These are phyloP conservation scores for Tolypocladium nubicola DNA, from an alignment of 2,329 filamentous ascomycete genomes.

Conservation along the genomic window DNA sequence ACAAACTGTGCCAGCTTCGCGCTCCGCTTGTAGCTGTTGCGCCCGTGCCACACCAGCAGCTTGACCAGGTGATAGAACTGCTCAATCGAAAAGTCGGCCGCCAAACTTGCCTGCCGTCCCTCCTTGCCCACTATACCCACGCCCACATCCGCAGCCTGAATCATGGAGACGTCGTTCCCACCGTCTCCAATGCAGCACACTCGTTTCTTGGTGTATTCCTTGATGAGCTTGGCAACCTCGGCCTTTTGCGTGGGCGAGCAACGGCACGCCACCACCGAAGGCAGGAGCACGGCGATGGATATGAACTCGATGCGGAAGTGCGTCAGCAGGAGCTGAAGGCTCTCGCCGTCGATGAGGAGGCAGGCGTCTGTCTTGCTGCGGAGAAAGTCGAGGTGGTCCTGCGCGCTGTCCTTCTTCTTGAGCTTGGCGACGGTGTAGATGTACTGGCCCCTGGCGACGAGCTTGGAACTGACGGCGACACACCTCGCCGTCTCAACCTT, in stretches of 20 bases:
- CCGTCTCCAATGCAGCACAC: constrained; percentile 97
- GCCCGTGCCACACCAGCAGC: constrained; percentile 95
- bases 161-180: constrained; percentile 98
- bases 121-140: constrained; percentile 98
- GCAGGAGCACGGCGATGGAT: constrained; percentile 73
- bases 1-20: constrained; percentile 97
- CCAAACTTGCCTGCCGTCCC: constrained; percentile 85
- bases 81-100: constrained; percentile 92
- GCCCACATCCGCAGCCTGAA: constrained; percentile 94
- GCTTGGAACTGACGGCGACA: constrained; percentile 87
- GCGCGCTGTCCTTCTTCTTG: constrained; percentile 71
- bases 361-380: constrained; percentile 79
- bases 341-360: constrained; percentile 90
- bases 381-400: constrained; percentile 81
- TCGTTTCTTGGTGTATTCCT: constrained; percentile 83
- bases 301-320: constrained; percentile 82
- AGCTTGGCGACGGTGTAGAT: constrained; percentile 89
- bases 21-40: constrained; percentile 92
- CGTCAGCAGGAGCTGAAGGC: constrained; percentile 69
- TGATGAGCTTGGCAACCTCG: constrained; percentile 83
- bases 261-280: constrained; percentile 88
- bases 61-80: constrained; percentile 95
- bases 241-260: constrained; percentile 97
- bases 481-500: constrained; percentile 97
- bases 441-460: constrained; percentile 87